Evolutionary conservation across 495 filamentous ascomycete species (phyloP).

Genomic region (Lasiosphaeria ovina): DNA sequence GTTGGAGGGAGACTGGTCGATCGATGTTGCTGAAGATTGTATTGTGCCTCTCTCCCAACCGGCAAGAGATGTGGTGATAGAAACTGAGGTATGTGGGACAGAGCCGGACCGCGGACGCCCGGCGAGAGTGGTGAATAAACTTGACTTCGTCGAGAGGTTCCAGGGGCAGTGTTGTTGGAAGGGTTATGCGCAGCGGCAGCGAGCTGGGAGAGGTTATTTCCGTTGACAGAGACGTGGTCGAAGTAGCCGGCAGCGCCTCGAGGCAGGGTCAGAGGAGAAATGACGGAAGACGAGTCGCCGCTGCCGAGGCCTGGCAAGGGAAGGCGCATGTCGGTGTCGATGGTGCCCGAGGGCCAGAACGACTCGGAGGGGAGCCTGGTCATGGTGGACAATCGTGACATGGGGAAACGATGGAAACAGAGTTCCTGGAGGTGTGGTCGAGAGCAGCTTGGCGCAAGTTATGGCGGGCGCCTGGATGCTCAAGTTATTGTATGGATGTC

Average conservation of each 20-base stretch:
- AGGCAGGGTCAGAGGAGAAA: constrained; percentile 42
- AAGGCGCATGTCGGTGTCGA: constrained; percentile 23
- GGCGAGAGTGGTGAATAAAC: constrained; percentile 31
- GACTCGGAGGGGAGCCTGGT: constrained; percentile 32
- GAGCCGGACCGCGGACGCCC: constrained; percentile 19
- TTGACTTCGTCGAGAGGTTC: constrained; percentile 6
- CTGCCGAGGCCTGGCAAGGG: constrained; percentile 25
- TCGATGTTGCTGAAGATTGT: constrained; percentile 23
- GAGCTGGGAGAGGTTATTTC: constrained; percentile 6
- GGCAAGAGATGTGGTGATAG: constrained; percentile 28
- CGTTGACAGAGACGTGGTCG: constrained; percentile 22
- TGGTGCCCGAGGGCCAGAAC: constrained; percentile 29
- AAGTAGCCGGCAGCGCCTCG: constrained; percentile 36
- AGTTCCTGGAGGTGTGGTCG: constrained; percentile 2
- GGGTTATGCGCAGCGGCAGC: constrained; percentile 7
- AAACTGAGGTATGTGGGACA: constrained; percentile 18
- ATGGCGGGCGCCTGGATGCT: not conserved
- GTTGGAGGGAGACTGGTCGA: constrained; percentile 24
- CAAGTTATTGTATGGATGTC: constrained; percentile 18
- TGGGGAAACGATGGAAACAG: not conserved
- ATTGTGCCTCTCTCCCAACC: constrained; percentile 11
- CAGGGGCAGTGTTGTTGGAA: not conserved
- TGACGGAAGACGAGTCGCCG: constrained; percentile 34
- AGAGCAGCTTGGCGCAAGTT: constrained; percentile 4
- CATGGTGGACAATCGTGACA: constrained; percentile 27